Evolutionary conservation across 306 rosid species (phyloP), one percentile per base, ranked within the genome.

Genomic region (Oemleria cerasiformis): DNA sequence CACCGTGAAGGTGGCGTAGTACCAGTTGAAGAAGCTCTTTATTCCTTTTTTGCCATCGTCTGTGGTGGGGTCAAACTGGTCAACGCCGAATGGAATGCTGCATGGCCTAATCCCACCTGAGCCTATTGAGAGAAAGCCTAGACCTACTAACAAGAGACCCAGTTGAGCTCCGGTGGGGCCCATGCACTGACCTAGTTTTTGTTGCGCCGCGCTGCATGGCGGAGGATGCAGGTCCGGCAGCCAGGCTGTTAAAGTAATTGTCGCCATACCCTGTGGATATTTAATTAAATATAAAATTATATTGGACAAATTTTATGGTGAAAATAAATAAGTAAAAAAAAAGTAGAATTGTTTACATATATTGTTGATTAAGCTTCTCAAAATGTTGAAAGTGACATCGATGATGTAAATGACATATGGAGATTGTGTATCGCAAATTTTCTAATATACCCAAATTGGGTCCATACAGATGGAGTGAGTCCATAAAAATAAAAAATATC

Each of bases 11-110:
- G 87, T 62, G 15, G 87, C 74, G 60, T 89, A 92, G 72, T 87
- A 88, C 92, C 92, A 91, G 38, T 91, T 91, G 23, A 85, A 91
- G 78, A 83, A 85, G 75, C 95, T 91, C 1, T 76, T 74, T 21
- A 88, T 77, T 20, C 89, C 95, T 71, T 80, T 82, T 17, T 73
- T 75, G 2, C 97, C 95, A 62, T 84, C 83, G 0, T 77, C 82
- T 0, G 92, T 85, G 2, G 85, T 61, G 1, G 81, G 80, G 7
- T 91, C 96, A 40, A 91, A 91, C 51, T 89, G 97, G 45, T 92
- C 97, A 2, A 87, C 82, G 0, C 93, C 96, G 63, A 92, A 92
- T 0, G 97, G 93, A 17, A 92, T 81, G 21, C 90, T 89, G 38
- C 97, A 92, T 9, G 96, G 96, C 25, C 90, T 67, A 60, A 92